phyloP scores from a whole-genome alignment of 345 rosid species.

The Bruguiera sexangula region DNA sequence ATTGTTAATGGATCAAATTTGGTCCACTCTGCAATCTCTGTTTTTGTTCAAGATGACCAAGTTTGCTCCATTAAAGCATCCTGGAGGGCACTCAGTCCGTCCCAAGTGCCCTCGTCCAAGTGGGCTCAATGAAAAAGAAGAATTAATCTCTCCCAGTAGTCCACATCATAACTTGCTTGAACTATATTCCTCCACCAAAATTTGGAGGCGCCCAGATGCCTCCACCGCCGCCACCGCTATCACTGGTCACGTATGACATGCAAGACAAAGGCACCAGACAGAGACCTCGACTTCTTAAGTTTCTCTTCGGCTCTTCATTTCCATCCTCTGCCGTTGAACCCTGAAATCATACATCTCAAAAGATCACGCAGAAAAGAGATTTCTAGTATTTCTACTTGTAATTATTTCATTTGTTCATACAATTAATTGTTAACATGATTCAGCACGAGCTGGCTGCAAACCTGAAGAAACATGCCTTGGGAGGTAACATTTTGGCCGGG shows the following conservation, averaged over 20 bases:
- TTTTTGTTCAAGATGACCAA: constrained; percentile 52
- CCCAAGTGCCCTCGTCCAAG: background rate
- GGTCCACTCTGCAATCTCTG: constrained; percentile 46
- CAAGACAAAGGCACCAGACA: constrained; percentile 92
- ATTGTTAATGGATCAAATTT: constrained; percentile 63
- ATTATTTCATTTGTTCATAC: too few species aligned
- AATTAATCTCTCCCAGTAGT: background rate
- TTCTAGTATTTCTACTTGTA: too few species aligned
- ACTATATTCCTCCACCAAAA: constrained; percentile 38
- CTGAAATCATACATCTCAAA: constrained; percentile 25
- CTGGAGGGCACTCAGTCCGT: background rate
- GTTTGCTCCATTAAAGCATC: constrained; percentile 58
- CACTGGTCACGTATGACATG: constrained; percentile 71
- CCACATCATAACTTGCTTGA: background rate
- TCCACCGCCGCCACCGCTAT: constrained; percentile 33
- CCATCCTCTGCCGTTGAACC: constrained; percentile 38
- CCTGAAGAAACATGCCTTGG: too few species aligned
- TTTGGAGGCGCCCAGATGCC: constrained; percentile 65
- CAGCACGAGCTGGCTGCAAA: too few species aligned
- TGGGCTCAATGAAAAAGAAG: background rate
- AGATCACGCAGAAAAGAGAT: background rate
- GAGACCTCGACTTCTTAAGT: constrained; percentile 77
- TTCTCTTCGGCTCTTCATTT: constrained; percentile 41
- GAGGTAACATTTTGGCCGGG: too few species aligned
- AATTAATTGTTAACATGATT: too few species aligned